Conservation (phyloP, 441 rosid genomes). For the Capsella rubella region DNA sequence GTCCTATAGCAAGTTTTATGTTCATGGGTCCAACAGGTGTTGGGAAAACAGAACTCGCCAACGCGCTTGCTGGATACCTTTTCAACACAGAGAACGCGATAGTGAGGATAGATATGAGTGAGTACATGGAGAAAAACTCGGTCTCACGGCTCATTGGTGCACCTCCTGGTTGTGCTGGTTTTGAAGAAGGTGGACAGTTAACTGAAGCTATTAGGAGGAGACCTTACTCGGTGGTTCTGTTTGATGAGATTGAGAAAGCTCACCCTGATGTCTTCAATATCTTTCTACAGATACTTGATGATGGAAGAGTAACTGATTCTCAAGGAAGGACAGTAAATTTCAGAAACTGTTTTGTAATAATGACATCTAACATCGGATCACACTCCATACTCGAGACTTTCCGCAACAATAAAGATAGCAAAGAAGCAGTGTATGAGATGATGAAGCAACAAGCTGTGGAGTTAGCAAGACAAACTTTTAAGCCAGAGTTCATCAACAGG, state of each 20-base stretch:
- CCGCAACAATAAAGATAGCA: constrained; percentile 61
- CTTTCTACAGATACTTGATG: constrained; percentile 33
- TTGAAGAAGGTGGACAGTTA: constrained; percentile 33
- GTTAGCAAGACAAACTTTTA: constrained; percentile 80
- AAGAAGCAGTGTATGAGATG: constrained; percentile 70
- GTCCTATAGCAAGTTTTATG: constrained; percentile 61
- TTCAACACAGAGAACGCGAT: constrained; percentile 37
- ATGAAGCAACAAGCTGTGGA: constrained; percentile 85
- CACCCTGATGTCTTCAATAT: constrained; percentile 38
- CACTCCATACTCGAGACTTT: constrained; percentile 53
- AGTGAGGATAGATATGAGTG: constrained; percentile 39
- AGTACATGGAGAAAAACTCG: constrained; percentile 35
- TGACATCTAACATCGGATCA: constrained; percentile 37
- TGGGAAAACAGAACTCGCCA: constrained; percentile 41
- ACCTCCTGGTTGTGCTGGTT: constrained; percentile 36
- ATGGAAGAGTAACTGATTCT: constrained; percentile 39
- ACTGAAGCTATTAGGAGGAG: constrained; percentile 36
- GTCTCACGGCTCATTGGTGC: constrained; percentile 40
- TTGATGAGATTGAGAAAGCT: constrained; percentile 39
- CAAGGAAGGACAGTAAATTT: constrained; percentile 65
- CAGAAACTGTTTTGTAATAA: constrained; percentile 47
- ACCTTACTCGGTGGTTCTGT: constrained; percentile 35
- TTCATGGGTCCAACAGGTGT: constrained; percentile 57
- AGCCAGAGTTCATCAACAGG: constrained; percentile 87
- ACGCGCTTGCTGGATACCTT: constrained; percentile 37